These are phyloP conservation scores for Botryotinia narcissicola DNA, from an alignment of 2,329 filamentous ascomycete species.

Conservation along the genomic window DNA sequence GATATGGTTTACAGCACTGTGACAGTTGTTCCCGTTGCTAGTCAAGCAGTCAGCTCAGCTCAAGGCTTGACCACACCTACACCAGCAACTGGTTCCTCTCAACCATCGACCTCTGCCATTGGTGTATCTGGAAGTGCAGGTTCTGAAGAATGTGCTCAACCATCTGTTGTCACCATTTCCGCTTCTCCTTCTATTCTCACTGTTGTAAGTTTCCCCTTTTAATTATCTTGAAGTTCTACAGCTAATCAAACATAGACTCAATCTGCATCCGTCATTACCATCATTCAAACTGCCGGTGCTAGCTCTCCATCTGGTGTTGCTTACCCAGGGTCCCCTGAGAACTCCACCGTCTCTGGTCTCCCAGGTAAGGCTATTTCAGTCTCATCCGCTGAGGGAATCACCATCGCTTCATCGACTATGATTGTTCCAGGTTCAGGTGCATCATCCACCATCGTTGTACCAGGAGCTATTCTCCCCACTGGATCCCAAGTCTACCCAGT, in stretches of 20 bases:
- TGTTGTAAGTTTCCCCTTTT: constrained; percentile 5
- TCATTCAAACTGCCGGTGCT: constrained; percentile 11
- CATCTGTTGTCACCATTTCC: constrained; percentile 10
- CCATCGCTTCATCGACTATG: background rate
- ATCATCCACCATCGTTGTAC: background rate
- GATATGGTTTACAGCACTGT: background rate
- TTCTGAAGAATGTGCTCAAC: constrained; percentile 11
- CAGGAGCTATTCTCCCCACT: background rate
- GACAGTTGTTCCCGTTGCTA: constrained; percentile 14
- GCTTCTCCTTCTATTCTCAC: constrained; percentile 9
- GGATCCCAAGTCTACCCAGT: background rate
- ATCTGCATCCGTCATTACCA: constrained; percentile 8
- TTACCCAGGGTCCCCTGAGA: background rate
- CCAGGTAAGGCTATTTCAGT: background rate
- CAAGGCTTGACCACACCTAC: background rate
- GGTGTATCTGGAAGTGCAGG: background rate
- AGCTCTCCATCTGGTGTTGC: background rate
- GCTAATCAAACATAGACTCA: constrained; percentile 9
- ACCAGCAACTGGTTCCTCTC: constrained; percentile 2
- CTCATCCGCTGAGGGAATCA: background rate
- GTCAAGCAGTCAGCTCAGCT: constrained; percentile 4
- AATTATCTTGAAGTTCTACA: background rate
- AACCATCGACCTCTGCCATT: background rate
- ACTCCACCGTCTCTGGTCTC: background rate
- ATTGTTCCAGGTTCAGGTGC: background rate